A percentile compares a stretch with the other conserved stretches of the same genome.
These are phyloP conservation scores for Ascochyta koolunga DNA, from an alignment of 2,329 filamentous ascomycete genomes.

Conservation along the genomic window DNA sequence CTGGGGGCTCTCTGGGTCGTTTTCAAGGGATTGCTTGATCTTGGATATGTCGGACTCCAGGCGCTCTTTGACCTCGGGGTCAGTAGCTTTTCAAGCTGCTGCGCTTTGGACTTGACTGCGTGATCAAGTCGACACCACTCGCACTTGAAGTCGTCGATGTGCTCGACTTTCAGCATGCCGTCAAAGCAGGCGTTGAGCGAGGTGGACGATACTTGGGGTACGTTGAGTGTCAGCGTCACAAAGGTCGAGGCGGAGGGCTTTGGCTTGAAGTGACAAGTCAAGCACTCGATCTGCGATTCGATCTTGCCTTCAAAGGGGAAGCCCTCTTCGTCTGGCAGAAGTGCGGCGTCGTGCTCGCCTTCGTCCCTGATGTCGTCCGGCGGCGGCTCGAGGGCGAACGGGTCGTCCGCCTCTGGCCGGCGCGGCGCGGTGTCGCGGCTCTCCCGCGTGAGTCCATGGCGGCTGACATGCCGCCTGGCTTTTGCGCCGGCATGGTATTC, in stretches of 20 bases:
- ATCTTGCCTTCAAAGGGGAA: conserved; percentile 92
- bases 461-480: conserved; percentile 66
- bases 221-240: conserved; percentile 88
- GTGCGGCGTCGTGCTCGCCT: conserved; percentile 21
- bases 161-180: conserved; percentile 90
- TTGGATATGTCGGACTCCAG: conserved; percentile 66
- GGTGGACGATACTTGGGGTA: conserved; percentile 79
- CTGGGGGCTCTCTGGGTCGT: conserved; percentile 80
- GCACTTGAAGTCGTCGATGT: conserved; percentile 96
- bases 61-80: conserved; percentile 49
- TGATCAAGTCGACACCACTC: conserved; percentile 89
- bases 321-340: conserved; percentile 62
- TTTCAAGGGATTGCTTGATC: conserved; percentile 73
- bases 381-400: conserved; percentile 30
- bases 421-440: conserved; percentile 27
- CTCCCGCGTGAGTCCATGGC: conserved; percentile 24
- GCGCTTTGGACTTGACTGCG: conserved; percentile 68
- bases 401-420: conserved; percentile 32
- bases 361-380: conserved; percentile 43
- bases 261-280: conserved; percentile 87
- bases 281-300: conserved; percentile 94
- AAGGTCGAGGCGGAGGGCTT: conserved; percentile 84
- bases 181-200: conserved; percentile 90
- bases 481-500: conserved; percentile 87
- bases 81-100: conserved; percentile 59